phyloP scores from a whole-genome alignment of 2,329 filamentous ascomycete species.

The Macrophomina tecta region DNA sequence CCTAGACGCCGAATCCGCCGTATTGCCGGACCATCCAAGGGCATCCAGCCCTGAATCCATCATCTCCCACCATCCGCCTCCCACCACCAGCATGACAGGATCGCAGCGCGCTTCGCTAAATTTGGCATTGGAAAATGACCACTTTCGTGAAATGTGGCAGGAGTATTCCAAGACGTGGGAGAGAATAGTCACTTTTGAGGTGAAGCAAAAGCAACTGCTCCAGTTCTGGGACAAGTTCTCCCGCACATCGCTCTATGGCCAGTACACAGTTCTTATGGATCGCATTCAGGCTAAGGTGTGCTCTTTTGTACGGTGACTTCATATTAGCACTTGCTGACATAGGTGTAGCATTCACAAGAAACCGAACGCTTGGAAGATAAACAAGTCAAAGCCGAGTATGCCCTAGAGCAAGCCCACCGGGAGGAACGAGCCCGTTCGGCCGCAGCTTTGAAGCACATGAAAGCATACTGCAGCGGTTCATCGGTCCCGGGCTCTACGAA shows the following conservation, averaged over 20 bases:
- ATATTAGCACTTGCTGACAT: neutral
- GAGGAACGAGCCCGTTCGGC: conserved; percentile 51
- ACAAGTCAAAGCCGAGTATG: conserved; percentile 51
- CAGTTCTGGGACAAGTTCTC: conserved; percentile 24
- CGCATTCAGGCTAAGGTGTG: conserved; percentile 10
- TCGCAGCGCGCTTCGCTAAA: conserved; percentile 19
- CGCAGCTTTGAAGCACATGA: conserved; percentile 55
- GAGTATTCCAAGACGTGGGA: conserved; percentile 21
- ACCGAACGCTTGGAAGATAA: conserved; percentile 52
- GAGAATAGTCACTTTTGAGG: conserved; percentile 19
- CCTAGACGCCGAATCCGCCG: conserved; percentile 14
- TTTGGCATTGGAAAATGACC: conserved; percentile 12
- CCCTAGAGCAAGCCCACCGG: conserved; percentile 48
- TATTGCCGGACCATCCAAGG: conserved; percentile 15
- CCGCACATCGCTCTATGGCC: conserved; percentile 13
- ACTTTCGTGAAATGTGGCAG: conserved; percentile 22
- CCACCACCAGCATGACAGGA: neutral
- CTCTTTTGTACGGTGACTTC: neutral
- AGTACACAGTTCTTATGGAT: conserved; percentile 5
- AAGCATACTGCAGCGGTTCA: conserved; percentile 53
- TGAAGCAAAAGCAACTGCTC: conserved; percentile 25
- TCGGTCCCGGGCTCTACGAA: conserved; percentile 29
- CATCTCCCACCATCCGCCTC: conserved; percentile 13
- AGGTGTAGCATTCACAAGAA: conserved; percentile 43
- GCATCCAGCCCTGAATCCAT: conserved; percentile 25